Evolutionary conservation across 2,329 filamentous ascomycete species (phyloP).

Genomic region (Plenodomus biglobosus): DNA sequence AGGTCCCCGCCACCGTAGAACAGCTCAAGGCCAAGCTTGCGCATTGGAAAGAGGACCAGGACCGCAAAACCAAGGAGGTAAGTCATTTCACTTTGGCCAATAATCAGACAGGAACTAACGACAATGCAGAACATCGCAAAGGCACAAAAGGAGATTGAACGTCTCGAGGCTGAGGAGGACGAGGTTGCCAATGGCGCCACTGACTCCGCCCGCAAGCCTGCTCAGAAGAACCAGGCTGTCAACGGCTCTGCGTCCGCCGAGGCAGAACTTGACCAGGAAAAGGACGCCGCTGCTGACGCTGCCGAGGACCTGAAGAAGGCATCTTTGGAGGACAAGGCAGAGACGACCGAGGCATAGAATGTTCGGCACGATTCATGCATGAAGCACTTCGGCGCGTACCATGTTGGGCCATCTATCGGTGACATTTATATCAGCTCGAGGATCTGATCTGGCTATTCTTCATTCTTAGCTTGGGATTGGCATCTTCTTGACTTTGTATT

Average conservation of each 20-base stretch:
- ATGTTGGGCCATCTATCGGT: conserved; percentile 20
- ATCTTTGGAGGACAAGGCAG: conserved; percentile 57
- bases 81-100: conserved; percentile 41
- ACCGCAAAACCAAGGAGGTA: conserved; percentile 86
- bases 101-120: neutral
- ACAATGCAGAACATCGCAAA: conserved; percentile 82
- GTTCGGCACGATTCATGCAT: conserved; percentile 4
- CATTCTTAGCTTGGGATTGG: conserved; percentile 19
- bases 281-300: conserved; percentile 61
- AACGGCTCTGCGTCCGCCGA: conserved; percentile 57
- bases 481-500: conserved; percentile 16
- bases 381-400: conserved; percentile 11
- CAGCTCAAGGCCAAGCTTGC: conserved; percentile 91
- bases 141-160: conserved; percentile 92
- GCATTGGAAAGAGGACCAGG: conserved; percentile 89
- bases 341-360: conserved; percentile 28
- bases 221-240: conserved; percentile 53
- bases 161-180: conserved; percentile 72
- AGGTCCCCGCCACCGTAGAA: conserved; percentile 77
- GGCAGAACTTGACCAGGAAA: conserved; percentile 58
- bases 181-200: conserved; percentile 57
- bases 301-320: conserved; percentile 62
- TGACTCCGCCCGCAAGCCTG: conserved; percentile 57
- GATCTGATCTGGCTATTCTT: conserved; percentile 18
- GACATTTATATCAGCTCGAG: conserved; percentile 18